Evolutionary conservation across 192 early-diverging fungal genomes (phyloP), one percentile per base, ranked within the genome.

Genomic region (Mortierella alpina): DNA sequence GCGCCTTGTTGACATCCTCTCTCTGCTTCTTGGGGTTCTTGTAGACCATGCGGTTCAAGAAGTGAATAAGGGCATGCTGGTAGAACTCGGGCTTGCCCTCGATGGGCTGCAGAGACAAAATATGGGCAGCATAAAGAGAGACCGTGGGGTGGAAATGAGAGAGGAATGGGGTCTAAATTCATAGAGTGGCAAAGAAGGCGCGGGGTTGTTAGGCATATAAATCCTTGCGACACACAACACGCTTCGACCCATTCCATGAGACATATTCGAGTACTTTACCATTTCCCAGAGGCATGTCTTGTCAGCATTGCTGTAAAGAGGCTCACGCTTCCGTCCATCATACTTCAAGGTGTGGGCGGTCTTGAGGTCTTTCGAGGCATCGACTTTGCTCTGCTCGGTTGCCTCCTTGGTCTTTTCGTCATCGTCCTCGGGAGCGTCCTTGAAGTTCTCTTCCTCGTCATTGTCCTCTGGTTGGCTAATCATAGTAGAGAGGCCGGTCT

Each of bases 21-120:
- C 67, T 63, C 39, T 82, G 70, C 68, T 92, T 92, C 85, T 97
- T 97, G 51, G 97, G 93, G 86, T 96, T 96, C 83, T 96, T 95
- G 86, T 91, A 97, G 31, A 98, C 94, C 88, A 99, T 98, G 49
- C 93, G 88, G 73, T 99, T 96, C 56, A 99, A 89, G 87, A 99
- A 99, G 70, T 96, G 95, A 57, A 92, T 85, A 51, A 98, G 84
- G 13, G 96, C 96, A 83, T 97, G 95, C 75, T 92, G 93, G 75
- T 95, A 93, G 61, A 99, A 87, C 63, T 96, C 95, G 70, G 91
- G 91, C 18, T 90, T 87, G 22, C 80, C 82, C 49, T 85, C 70
- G 50, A 97, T 95, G 39, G 88, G 85, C 72, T 91, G 80, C 17
- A 92, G 88, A 17, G 88, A 85, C 50, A 96, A 83, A 22, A 98